A percentile compares a stretch with the other conserved stretches of the same genome.
Conservation (phyloP, 106 monocot species). For the Acorus calamus region DNA sequence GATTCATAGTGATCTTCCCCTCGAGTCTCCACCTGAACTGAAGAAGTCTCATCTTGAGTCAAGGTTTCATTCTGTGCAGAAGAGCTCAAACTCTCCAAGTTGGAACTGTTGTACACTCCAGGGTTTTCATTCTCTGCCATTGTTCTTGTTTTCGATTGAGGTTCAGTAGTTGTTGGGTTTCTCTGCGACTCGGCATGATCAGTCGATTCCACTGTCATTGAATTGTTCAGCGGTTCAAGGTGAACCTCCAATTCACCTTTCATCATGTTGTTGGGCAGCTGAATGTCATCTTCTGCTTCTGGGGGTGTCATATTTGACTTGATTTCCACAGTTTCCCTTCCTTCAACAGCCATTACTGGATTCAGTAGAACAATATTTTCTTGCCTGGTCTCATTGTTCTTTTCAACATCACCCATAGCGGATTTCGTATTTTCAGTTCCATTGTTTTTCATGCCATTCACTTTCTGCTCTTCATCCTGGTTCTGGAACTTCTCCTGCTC, state of each 20-base stretch:
- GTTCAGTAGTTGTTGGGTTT: constrained; percentile 1
- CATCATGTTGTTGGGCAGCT: too few relatives aligned
- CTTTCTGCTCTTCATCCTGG: constrained; percentile 1
- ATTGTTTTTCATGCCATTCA: not conserved
- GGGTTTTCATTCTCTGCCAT: constrained; percentile 1
- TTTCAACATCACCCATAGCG: constrained; percentile 1
- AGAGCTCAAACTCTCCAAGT: not conserved
- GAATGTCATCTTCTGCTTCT: not conserved
- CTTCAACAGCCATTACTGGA: too few relatives aligned
- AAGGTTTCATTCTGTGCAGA: constrained; percentile 1
- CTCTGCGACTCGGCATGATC: constrained; percentile 8
- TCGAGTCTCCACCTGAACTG: not conserved
- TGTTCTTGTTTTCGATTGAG: not conserved
- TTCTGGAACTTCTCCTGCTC: constrained; percentile 2
- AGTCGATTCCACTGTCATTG: not conserved
- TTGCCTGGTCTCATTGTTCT: too few relatives aligned
- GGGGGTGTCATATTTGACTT: not conserved
- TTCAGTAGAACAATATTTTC: too few relatives aligned
- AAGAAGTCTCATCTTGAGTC: not conserved
- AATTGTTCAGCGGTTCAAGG: constrained; percentile 3
- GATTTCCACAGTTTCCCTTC: too few relatives aligned
- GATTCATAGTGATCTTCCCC: not conserved
- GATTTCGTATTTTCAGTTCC: constrained; percentile 2
- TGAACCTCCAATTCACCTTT: not conserved
- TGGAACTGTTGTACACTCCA: constrained; percentile 8